phyloP scores from a whole-genome alignment of 768 basidiomycete species.

The Pulveroboletus sp. region DNA sequence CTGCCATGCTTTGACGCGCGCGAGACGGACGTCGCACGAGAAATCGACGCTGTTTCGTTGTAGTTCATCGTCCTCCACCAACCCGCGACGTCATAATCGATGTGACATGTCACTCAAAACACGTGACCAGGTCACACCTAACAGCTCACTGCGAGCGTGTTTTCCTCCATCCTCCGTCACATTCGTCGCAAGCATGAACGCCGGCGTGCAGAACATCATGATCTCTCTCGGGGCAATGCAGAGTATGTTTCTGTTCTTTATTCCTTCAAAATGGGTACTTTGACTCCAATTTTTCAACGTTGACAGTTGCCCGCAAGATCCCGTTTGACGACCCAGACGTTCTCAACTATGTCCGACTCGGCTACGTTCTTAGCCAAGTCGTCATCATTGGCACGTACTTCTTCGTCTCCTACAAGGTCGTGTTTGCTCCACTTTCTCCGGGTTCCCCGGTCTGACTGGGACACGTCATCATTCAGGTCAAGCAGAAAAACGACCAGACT shows the following conservation, averaged over 20 bases:
- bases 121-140: slow-evolving; percentile 16
- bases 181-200: slow-evolving; percentile 51
- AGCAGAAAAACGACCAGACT: slow-evolving; percentile 91
- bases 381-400: slow-evolving; percentile 74
- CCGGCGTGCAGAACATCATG: slow-evolving; percentile 75
- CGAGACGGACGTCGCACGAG: slow-evolving; percentile 70
- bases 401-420: slow-evolving; percentile 69
- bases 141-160: not conserved
- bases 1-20: slow-evolving; percentile 62
- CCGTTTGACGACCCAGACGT: slow-evolving; percentile 86
- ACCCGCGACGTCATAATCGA: slow-evolving; percentile 21
- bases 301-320: slow-evolving; percentile 88
- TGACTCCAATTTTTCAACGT: slow-evolving; percentile 2
- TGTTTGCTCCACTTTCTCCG: not conserved
- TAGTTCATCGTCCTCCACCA: slow-evolving; percentile 26
- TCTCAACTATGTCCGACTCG: slow-evolving; percentile 78
- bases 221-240: slow-evolving; percentile 96
- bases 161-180: slow-evolving; percentile 11
- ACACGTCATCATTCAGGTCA: slow-evolving; percentile 55
- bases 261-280: not conserved
- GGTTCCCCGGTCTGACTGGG: not conserved
- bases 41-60: slow-evolving; percentile 50
- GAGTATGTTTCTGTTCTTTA: slow-evolving; percentile 37
- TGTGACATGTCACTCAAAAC: slow-evolving; percentile 15
- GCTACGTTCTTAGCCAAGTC: slow-evolving; percentile 73